Evolutionary conservation across 2,329 filamentous ascomycete genomes (phyloP).

Genomic region (Exutisphaerella laricina): DNA sequence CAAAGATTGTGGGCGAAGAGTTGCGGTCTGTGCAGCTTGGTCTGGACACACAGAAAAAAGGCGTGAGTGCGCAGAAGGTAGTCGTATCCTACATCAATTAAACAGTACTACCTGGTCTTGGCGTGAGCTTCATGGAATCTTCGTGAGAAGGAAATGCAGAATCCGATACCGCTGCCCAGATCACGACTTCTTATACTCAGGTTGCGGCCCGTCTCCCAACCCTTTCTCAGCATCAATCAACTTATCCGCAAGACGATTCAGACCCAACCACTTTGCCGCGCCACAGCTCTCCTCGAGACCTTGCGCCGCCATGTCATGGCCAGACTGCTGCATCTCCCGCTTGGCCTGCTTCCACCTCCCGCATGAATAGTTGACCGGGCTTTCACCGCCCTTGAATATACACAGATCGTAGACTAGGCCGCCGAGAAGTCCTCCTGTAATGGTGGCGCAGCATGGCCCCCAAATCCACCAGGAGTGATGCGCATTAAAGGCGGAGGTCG

Average conservation of each 20-base stretch:
- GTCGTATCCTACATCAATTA: conserved; percentile 26
- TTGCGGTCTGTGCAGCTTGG: conserved; percentile 35
- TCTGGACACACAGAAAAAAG: conserved; percentile 34
- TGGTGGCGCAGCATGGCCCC: conserved; percentile 39
- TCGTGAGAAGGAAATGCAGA: neutral
- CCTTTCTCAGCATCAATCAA: no score
- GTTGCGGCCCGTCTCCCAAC: no score
- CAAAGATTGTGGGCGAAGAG: conserved; percentile 35
- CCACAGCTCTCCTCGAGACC: conserved; percentile 18
- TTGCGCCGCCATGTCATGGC: conserved; percentile 8
- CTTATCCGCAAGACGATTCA: conserved; percentile 11
- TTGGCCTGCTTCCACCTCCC: conserved; percentile 18
- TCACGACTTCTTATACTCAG: no score
- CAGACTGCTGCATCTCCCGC: neutral
- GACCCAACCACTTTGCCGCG: conserved; percentile 17
- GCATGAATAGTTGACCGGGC: conserved; percentile 47
- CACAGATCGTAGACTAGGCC: conserved; percentile 47
- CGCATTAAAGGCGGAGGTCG: conserved; percentile 29
- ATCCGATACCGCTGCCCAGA: no score
- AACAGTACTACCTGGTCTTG: neutral
- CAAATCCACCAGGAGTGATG: conserved; percentile 45
- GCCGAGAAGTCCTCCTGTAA: conserved; percentile 41
- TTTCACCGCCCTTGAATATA: conserved; percentile 47
- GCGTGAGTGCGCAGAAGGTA: conserved; percentile 39
- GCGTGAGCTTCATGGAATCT: conserved; percentile 3